Base-by-base conservation (phyloP, 148 eudicot genomes). In the Amaranthus cruentus region DNA sequence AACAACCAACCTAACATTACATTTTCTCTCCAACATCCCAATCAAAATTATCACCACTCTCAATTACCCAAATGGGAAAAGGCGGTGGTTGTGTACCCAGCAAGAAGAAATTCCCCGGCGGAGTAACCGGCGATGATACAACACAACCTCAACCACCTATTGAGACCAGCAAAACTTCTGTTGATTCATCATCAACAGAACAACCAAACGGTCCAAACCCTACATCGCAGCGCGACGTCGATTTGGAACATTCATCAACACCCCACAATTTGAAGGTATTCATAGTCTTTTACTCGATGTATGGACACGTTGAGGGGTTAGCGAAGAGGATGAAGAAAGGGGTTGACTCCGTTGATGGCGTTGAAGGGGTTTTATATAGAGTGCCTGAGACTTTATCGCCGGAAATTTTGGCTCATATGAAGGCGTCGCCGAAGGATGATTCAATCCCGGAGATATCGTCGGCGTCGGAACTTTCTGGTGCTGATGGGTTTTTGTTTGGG, bases 71-170 rank as follows among this genome's bases (percentile, higher is more conserved):
- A 54, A 93, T 93, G 98, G 98, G 98, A 8, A 93, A 93, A 83
- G 98, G 98, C 55, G 91, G 94, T 65, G 94, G 98, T 13, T 93
- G 98, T 75, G 80, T 87, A 0, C 90, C 92, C 15, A 91, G 95
- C 83, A 93, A 91, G 80, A 81, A 81, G 55, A 90, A 76, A 75
- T 4, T 18, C 38, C 74, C 83, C 10, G 12, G 73, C 69, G 65
- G 52, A 56, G 68, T 62, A 64, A 68, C 69, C 47, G 48, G 58
- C 55, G 49, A 63, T 28, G 56, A 44, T 47, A 59, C 77, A 28
- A 13, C 43, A 15, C 68, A 70, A 7, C 79, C 82, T 3, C 51
- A 65, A 0, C 72, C 66, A 5, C 18, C 76, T 3, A 47, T 60
- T 49, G 67, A 58, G 55, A 62, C 44, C 42, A 15, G 3, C 7